A percentile compares a stretch with the other conserved stretches of the same genome.
phyloP scores from a whole-genome alignment of 1,284 basidiomycete species.

The Phellinidium pouzarii region DNA sequence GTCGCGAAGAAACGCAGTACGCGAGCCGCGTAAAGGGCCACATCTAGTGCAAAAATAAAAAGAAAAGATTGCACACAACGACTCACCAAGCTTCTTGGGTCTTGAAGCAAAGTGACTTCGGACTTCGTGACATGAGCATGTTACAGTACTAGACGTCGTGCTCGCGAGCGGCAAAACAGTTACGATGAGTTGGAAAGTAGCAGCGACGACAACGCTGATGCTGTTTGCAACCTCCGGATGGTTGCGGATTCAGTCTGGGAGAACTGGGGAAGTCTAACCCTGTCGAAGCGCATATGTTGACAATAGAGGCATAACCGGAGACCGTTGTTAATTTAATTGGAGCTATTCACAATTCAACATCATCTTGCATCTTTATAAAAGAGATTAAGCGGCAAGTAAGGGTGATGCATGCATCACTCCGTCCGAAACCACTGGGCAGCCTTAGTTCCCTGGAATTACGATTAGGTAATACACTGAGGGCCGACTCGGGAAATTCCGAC shows the following conservation, averaged over 20 bases:
- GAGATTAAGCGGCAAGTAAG: too few relatives aligned
- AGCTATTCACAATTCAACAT: too few relatives aligned
- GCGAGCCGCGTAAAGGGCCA: slow-evolving; percentile 21
- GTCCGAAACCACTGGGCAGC: too few relatives aligned
- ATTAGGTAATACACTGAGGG: too few relatives aligned
- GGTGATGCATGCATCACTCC: too few relatives aligned
- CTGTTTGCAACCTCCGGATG: background rate
- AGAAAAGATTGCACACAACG: background rate
- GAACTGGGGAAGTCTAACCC: too few relatives aligned
- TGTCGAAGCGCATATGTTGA: too few relatives aligned
- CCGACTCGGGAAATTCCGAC: too few relatives aligned
- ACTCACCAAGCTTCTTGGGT: slow-evolving; percentile 1
- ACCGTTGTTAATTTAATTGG: too few relatives aligned
- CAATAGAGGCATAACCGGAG: too few relatives aligned
- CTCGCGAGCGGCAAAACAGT: slow-evolving; percentile 7
- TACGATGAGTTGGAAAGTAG: slow-evolving; percentile 4
- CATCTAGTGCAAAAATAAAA: background rate
- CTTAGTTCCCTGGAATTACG: too few relatives aligned
- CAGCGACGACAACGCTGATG: slow-evolving; percentile 5
- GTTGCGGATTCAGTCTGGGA: background rate
- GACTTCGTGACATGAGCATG: slow-evolving; percentile 1
- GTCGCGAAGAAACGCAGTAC: slow-evolving; percentile 29
- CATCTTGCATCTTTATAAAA: too few relatives aligned
- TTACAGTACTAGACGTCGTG: slow-evolving; percentile 5
- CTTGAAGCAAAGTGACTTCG: background rate